Base-by-base conservation (phyloP, 2,329 filamentous ascomycete genomes). In the Arachnomyces sp. region DNA sequence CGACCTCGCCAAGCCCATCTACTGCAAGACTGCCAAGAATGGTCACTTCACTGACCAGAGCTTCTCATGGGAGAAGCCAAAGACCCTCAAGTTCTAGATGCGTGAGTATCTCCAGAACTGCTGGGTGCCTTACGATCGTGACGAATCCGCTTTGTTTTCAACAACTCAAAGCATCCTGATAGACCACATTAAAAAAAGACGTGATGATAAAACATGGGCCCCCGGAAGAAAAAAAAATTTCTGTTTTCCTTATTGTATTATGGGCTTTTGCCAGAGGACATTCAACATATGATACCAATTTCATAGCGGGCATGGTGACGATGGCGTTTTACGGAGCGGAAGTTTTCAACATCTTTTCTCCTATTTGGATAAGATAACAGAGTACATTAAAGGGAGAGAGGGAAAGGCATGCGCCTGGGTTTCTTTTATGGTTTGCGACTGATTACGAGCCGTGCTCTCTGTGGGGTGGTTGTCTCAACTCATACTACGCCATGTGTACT, bases 61-160 rank as follows among this genome's bases (percentile, higher is more conserved):
- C 69, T 98, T 98, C 80, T 80, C 75, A 71, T 98, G 92, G 92
- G 92, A 98, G 82, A 80, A 96, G 80, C 90, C 92, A 62, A 95
- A 95, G 86, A 59, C 75, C 55, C 86, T 98, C 62, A 89, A 85
- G 72, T 84, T 86, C 71, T 96, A 95, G 79, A 66, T 57, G 52
- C 43, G 47, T 45, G 50, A 31, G 36, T 32, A 34, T 36, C 8
- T 7, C 48, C 36, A 38, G 16, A 37, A 43, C 31, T 31, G 31
- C 21, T 41, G 46, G 44, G 39, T 42, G 44, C 57, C 52, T 64
- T 56, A 67, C 58, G 61, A 64, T 59, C 63, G 55, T 65, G 63
- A 66, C 59, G 60, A 63, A 56, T 62, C 55, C 54, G 61, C 65
- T 68, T 68, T 68, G 62, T 67, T 66, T 65, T 69, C 66, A 69